Percentiles rank a stretch among this genome's conserved stretches.
Evolutionary conservation across 2,329 filamentous ascomycete genomes (phyloP).

Genomic region (Penicillium sumatraense): DNA sequence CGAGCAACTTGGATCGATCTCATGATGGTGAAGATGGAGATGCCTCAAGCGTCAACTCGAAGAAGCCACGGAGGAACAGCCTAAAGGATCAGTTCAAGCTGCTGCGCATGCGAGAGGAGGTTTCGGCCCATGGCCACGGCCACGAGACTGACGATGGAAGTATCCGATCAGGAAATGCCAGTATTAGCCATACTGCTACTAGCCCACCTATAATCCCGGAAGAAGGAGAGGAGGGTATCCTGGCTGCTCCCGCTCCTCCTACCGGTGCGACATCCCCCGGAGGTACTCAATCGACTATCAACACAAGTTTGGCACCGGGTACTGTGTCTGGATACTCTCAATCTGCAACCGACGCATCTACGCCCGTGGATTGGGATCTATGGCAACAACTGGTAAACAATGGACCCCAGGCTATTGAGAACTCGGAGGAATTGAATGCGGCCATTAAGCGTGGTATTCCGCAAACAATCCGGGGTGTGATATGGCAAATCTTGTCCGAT

Average conservation of each 20-base stretch:
- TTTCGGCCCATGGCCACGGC: slow-evolving; percentile 58
- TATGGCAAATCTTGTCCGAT: slow-evolving; percentile 96
- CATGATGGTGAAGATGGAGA: slow-evolving; percentile 69
- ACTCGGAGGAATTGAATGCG: slow-evolving; percentile 83
- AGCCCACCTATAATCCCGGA: slow-evolving; percentile 55
- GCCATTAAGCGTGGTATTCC: slow-evolving; percentile 95
- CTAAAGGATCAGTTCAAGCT: slow-evolving; percentile 80
- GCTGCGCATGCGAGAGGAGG: slow-evolving; percentile 75
- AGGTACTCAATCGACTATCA: slow-evolving; percentile 66
- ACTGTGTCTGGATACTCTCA: slow-evolving; percentile 82
- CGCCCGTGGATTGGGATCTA: slow-evolving; percentile 95
- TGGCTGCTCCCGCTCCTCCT: slow-evolving; percentile 32
- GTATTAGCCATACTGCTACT: slow-evolving; percentile 47
- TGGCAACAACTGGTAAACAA: slow-evolving; percentile 97
- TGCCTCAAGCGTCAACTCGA: slow-evolving; percentile 48
- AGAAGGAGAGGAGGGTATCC: slow-evolving; percentile 49
- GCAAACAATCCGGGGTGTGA: slow-evolving; percentile 92
- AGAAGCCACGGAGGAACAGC: slow-evolving; percentile 62
- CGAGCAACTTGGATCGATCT: slow-evolving; percentile 80
- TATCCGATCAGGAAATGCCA: slow-evolving; percentile 49
- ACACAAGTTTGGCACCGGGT: slow-evolving; percentile 76
- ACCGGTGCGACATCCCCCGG: slow-evolving; percentile 36
- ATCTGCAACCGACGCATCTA: slow-evolving; percentile 64
- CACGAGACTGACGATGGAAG: slow-evolving; percentile 61
- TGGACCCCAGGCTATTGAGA: slow-evolving; percentile 86